phyloP scores from a whole-genome alignment of 768 basidiomycete genomes.

The Hydnum rufescens region DNA sequence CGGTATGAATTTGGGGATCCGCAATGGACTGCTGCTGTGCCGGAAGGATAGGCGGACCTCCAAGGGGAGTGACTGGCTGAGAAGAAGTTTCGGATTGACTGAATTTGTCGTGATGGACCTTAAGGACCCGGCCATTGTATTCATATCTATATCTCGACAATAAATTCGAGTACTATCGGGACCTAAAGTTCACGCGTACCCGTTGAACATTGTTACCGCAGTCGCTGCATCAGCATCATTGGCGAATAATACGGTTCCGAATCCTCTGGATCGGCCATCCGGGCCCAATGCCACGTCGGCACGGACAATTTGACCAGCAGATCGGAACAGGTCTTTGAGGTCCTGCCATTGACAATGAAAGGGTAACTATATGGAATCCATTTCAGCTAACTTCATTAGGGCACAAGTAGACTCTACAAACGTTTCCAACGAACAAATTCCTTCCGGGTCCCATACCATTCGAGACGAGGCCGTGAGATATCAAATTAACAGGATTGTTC shows the following conservation, averaged over 20 bases:
- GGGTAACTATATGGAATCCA: conserved; percentile 37
- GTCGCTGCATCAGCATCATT: conserved; percentile 63
- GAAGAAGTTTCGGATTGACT: conserved; percentile 19
- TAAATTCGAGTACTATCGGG: background rate
- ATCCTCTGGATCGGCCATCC: conserved; percentile 87
- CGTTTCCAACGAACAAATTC: conserved; percentile 1
- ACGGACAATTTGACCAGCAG: conserved; percentile 85
- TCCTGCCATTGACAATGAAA: conserved; percentile 98
- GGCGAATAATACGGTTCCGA: conserved; percentile 93
- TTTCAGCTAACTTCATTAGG: background rate
- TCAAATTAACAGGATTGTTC: background rate
- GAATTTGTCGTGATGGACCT: conserved; percentile 85
- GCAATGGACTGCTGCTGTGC: conserved; percentile 12
- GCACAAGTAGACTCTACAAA: background rate
- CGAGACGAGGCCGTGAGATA: background rate
- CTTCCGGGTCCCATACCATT: background rate
- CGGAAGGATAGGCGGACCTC: conserved; percentile 12
- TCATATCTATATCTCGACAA: conserved; percentile 38
- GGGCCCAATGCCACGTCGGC: conserved; percentile 90
- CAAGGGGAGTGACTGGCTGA: conserved; percentile 10
- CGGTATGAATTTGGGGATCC: conserved; percentile 10
- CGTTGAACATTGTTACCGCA: conserved; percentile 77
- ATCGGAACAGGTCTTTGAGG: conserved; percentile 89
- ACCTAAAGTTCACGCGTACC: conserved; percentile 28
- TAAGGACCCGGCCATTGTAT: conserved; percentile 67